Conservation (phyloP, 257 asterid genomes). For the Solanum tarijense region DNA sequence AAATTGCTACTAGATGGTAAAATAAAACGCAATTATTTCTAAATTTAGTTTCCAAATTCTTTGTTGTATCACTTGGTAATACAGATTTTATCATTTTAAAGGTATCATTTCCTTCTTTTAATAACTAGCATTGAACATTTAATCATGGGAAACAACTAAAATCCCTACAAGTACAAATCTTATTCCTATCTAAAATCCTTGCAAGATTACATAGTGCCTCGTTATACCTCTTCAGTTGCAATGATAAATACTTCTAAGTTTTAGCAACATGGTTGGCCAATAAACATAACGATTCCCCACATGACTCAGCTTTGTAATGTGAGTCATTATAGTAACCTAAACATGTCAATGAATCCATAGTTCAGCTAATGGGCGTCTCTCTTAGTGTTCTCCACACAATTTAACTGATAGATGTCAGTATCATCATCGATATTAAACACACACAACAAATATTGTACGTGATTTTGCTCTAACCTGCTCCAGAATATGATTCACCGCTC, state of each 20-base stretch:
- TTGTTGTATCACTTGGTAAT: not conserved
- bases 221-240: not conserved
- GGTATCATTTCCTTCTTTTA: not conserved
- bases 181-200: not conserved
- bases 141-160: not conserved
- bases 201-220: not conserved
- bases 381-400: not conserved
- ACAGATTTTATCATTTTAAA: not conserved
- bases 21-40: not conserved
- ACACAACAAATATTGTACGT: not conserved
- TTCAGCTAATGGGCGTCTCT: not conserved
- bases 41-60: not conserved
- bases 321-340: not conserved
- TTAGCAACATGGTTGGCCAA: not conserved
- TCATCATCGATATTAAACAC: not conserved
- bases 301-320: not conserved
- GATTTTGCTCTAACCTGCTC: constrained; percentile 41
- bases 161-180: not conserved
- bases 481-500: constrained; percentile 67
- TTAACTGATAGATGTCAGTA: not conserved
- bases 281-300: not conserved
- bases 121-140: not conserved
- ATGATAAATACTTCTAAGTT: not conserved
- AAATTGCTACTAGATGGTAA: not conserved
- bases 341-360: not conserved